phyloP scores from a whole-genome alignment of 305 asterid species.

The Nicotiana rustica region DNA sequence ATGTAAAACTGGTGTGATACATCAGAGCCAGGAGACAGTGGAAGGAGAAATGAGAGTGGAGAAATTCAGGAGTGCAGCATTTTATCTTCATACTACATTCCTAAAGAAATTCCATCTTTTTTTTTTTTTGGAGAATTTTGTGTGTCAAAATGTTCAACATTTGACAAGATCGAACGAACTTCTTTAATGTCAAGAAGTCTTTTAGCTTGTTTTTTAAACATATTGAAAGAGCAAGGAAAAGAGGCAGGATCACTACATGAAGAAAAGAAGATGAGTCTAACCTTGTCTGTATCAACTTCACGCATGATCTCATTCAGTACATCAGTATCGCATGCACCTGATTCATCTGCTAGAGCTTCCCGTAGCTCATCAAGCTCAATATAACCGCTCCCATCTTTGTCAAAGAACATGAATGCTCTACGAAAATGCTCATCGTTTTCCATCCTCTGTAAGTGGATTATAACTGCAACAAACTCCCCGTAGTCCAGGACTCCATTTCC shows the following conservation, averaged over 20 bases:
- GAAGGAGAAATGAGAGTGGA: background rate
- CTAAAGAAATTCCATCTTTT: background rate
- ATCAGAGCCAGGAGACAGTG: background rate
- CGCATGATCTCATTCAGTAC: conserved; percentile 79
- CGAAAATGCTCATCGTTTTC: conserved; percentile 93
- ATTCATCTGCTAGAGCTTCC: conserved; percentile 81
- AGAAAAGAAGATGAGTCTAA: conserved; percentile 42
- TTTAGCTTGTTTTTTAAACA: background rate
- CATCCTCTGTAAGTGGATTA: conserved; percentile 94
- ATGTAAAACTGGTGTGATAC: background rate
- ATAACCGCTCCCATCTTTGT: conserved; percentile 87
- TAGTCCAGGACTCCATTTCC: conserved; percentile 95
- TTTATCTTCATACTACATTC: background rate
- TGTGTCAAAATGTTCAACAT: background rate
- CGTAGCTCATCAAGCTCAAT: conserved; percentile 86
- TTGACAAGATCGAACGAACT: background rate
- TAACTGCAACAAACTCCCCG: conserved; percentile 98
- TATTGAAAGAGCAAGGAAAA: background rate
- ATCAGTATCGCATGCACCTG: conserved; percentile 77
- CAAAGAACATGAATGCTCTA: conserved; percentile 91
- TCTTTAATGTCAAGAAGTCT: background rate
- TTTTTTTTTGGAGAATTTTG: background rate
- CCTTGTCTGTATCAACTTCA: conserved; percentile 97
- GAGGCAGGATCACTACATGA: conserved; percentile 13
- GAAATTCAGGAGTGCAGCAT: conserved; percentile 10